Percentiles rank a stretch among this genome's conserved stretches.
Conservation (phyloP, 805 yeast species). For the Cyberlindnera samutprakarnensis region DNA sequence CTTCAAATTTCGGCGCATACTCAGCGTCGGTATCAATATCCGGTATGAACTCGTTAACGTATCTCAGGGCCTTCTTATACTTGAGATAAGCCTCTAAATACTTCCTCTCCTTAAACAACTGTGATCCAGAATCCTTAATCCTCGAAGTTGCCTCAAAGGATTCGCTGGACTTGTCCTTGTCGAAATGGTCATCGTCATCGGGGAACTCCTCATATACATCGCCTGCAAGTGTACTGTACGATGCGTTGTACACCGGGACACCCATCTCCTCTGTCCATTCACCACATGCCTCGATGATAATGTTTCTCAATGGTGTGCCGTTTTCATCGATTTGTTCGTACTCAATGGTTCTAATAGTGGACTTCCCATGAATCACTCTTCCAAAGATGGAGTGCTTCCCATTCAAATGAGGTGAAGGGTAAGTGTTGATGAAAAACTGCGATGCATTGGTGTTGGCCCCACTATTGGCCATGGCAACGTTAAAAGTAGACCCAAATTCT, state of each 20-base stretch:
- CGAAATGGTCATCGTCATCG: slow-evolving; percentile 58
- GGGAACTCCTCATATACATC: slow-evolving; percentile 74
- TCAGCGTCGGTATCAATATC: slow-evolving; percentile 56
- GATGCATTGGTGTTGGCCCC: slow-evolving; percentile 49
- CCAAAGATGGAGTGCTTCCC: slow-evolving; percentile 81
- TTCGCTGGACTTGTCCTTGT: slow-evolving; percentile 45
- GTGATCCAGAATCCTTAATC: slow-evolving; percentile 63
- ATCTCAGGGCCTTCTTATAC: slow-evolving; percentile 58
- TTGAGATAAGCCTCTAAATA: slow-evolving; percentile 49
- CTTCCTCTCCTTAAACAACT: slow-evolving; percentile 47
- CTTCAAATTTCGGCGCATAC: slow-evolving; percentile 40
- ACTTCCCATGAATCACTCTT: slow-evolving; percentile 56
- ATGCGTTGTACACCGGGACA: slow-evolving; percentile 56
- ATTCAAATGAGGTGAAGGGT: slow-evolving; percentile 62
- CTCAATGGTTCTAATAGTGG: slow-evolving; percentile 62
- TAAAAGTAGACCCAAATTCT: slow-evolving; percentile 36
- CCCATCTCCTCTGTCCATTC: slow-evolving; percentile 46
- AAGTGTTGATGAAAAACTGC: slow-evolving; percentile 67
- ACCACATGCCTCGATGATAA: slow-evolving; percentile 53
- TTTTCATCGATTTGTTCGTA: slow-evolving; percentile 37
- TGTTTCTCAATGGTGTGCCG: slow-evolving; percentile 33
- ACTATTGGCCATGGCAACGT: slow-evolving; percentile 59
- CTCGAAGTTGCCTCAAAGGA: slow-evolving; percentile 43
- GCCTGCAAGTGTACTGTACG: slow-evolving; percentile 54
- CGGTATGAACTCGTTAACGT: slow-evolving; percentile 65